Percentiles rank a stretch among this genome's conserved stretches.
Evolutionary conservation across 2,329 filamentous ascomycete genomes (phyloP).

Genomic region (Mycosphaerella arachidis): DNA sequence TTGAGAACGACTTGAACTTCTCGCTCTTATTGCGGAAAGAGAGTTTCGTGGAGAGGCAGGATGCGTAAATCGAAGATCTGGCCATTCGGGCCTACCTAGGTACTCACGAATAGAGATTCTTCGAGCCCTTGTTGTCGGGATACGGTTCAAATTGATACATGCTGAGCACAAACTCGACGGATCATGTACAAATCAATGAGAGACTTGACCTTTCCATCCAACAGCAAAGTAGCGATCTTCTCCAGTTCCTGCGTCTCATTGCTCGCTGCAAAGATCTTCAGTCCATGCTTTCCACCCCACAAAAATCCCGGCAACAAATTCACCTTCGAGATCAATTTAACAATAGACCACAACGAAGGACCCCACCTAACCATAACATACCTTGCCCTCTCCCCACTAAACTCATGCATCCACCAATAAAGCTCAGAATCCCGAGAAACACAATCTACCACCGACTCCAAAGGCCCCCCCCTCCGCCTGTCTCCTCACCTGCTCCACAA

Average conservation of each 20-base stretch:
- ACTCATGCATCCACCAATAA: conserved; percentile 51
- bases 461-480: conserved; percentile 40
- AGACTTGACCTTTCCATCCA: conserved; percentile 54
- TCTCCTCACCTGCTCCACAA: conserved; percentile 45
- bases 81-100: too few species aligned
- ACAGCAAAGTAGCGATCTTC: conserved; percentile 52
- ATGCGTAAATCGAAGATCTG: too few species aligned
- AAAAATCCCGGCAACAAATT: conserved; percentile 32
- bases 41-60: too few species aligned
- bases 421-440: conserved; percentile 49
- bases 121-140: too few species aligned
- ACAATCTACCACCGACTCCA: conserved; percentile 55
- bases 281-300: conserved; percentile 48
- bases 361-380: conserved; percentile 52
- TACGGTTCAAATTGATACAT: too few species aligned
- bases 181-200: conserved; percentile 45
- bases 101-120: too few species aligned
- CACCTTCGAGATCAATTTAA: conserved; percentile 44
- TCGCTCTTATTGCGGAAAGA: too few species aligned
- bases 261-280: conserved; percentile 36
- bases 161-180: background rate
- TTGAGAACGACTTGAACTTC: too few species aligned
- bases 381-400: conserved; percentile 45
- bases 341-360: conserved; percentile 30
- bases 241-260: conserved; percentile 43